Evolutionary conservation across 2,329 filamentous ascomycete species (phyloP).

Genomic region (Fusarium sp.): DNA sequence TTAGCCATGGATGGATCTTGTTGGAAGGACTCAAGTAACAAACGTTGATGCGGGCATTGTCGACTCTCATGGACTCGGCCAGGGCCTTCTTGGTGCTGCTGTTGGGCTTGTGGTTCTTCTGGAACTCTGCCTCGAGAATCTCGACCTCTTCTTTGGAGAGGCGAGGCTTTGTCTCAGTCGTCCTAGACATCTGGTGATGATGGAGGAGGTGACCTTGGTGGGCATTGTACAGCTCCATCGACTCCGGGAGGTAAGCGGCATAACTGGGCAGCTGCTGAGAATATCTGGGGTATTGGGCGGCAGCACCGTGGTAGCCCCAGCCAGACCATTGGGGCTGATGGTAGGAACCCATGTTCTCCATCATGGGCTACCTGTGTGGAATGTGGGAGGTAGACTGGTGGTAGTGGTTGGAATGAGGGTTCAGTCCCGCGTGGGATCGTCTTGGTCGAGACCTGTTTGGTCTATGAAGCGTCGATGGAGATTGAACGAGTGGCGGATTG

Average conservation of each 20-base stretch:
- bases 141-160: conserved; percentile 71
- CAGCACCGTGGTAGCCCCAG: conserved; percentile 49
- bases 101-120: conserved; percentile 73
- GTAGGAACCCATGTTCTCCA: conserved; percentile 50
- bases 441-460: conserved; percentile 7
- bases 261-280: conserved; percentile 50
- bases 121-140: conserved; percentile 69
- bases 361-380: conserved; percentile 24
- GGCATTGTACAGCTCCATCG: conserved; percentile 52
- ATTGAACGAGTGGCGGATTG: conserved; percentile 28
- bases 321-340: conserved; percentile 51
- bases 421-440: conserved; percentile 17
- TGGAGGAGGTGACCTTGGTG: conserved; percentile 53
- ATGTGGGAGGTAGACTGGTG: conserved; percentile 23
- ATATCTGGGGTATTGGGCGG: conserved; percentile 48
- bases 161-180: conserved; percentile 63
- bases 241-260: conserved; percentile 52
- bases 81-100: conserved; percentile 71
- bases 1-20: conserved; percentile 44
- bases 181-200: conserved; percentile 54
- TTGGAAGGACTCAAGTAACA: conserved; percentile 30
- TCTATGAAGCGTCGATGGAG: neutral
- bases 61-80: conserved; percentile 71
- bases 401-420: conserved; percentile 35
- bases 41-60: conserved; percentile 73